Conservation (phyloP, 345 rosid genomes). For the Alliaria petiolata region DNA sequence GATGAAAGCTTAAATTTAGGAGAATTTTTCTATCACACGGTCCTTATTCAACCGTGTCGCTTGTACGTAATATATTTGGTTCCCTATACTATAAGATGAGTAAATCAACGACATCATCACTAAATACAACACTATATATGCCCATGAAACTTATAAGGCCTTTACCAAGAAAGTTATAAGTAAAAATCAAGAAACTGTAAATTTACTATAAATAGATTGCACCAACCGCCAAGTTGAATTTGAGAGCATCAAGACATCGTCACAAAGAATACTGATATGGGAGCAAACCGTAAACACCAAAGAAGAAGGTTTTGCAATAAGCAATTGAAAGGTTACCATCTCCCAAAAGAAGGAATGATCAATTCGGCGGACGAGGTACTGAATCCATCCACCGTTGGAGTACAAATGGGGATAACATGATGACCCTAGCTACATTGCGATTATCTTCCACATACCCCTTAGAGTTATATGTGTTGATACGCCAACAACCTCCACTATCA, state of each 20-base stretch:
- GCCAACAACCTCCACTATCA: neutral
- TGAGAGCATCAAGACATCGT: neutral
- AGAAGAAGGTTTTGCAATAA: neutral
- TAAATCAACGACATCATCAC: too few species aligned
- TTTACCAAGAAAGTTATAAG: neutral
- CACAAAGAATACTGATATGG: neutral
- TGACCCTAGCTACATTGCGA: neutral
- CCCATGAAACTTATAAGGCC: neutral
- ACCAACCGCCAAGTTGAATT: neutral
- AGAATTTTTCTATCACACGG: too few species aligned
- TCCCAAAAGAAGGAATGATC: neutral
- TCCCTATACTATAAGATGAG: too few species aligned
- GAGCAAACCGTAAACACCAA: neutral
- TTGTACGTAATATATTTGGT: too few species aligned
- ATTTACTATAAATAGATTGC: neutral
- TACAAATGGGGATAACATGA: conserved; percentile 1
- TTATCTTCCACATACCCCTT: neutral
- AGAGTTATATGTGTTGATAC: neutral
- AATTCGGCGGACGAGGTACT: neutral
- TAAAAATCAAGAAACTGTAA: neutral
- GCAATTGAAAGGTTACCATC: neutral
- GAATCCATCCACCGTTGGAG: conserved; percentile 12
- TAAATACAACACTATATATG: neutral
- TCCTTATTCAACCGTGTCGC: too few species aligned
- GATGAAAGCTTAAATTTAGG: neutral